Conservation (phyloP, 202 grass and related monocot species). For the Bolboschoenoplectus hybrid region DNA sequence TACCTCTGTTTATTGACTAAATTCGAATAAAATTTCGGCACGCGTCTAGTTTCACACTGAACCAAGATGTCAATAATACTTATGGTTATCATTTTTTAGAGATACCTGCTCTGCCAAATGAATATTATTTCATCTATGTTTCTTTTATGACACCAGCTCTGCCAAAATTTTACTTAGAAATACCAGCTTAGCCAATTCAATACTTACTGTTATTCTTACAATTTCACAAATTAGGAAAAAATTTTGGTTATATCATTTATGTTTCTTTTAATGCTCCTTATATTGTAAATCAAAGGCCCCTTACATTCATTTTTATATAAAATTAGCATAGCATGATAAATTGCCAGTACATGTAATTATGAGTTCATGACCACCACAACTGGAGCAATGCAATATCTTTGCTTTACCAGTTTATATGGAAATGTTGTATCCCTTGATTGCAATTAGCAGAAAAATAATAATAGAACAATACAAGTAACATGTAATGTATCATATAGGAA, state of each 20-base stretch:
- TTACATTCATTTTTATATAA: neutral
- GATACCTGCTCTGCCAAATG: neutral
- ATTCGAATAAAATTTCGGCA: slow-evolving; percentile 9
- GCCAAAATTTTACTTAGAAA: neutral
- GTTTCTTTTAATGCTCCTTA: neutral
- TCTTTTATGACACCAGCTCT: neutral
- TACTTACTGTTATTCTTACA: neutral
- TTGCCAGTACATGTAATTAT: neutral
- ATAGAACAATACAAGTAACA: neutral
- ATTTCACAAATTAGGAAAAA: neutral
- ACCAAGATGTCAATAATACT: neutral
- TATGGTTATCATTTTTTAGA: neutral
- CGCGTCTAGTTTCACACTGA: neutral
- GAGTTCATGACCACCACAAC: neutral
- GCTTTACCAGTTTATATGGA: neutral
- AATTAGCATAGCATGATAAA: neutral
- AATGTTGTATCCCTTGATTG: neutral
- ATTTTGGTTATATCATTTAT: neutral
- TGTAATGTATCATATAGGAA: neutral
- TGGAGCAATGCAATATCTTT: neutral
- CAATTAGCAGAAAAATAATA: neutral
- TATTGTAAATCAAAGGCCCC: neutral
- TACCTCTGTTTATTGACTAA: neutral
- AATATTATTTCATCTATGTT: neutral
- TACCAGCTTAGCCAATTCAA: neutral